Base-by-base conservation (phyloP, 2,329 filamentous ascomycete species). In the Trematosphaeria pertusa region DNA sequence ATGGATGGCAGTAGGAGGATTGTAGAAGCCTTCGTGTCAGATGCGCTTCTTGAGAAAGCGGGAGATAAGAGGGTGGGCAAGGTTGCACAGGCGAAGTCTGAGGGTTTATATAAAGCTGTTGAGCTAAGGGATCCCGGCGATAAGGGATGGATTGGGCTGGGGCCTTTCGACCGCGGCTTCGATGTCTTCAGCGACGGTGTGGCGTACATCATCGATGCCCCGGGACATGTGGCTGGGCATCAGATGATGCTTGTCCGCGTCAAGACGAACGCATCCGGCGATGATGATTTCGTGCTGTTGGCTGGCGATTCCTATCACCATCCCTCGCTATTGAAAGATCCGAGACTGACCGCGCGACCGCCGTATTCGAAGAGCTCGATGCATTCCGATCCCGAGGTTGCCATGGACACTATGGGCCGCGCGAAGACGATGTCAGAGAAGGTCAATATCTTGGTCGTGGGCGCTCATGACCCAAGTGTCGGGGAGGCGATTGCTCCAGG, bases 141-240 rank as follows among this genome's bases (percentile, higher is more conserved):
- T 43, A 78, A 76, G 75, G 52, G 72, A 28, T 73, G 74, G 12
- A 65, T 79, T 0, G 72, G 66, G 0, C 67, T 67, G 7, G 64
- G 64, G 6, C 43, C 71, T 0, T 80, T 82, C 44, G 74, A 77
- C 1, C 59, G 72, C 1, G 71, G 69, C 1, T 63, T 80, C 9
- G 79, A 82, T 53, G 56, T 81, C 8, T 78, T 80, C 48, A 66
- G 67, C 0, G 80, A 83, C 49, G 75, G 74, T 0, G 71, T 70
- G n/a, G 59, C 80, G 4, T 79, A 73, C 53, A 61, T 81, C 0
- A 64, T 82, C 18, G 75, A 81, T 53, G 73, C 74, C 0, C 80
- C 81, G 0, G 80, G 80, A 0, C 80, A 83, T 54, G 63, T 81
- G 0, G 70, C 76, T 10, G 80, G 80, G 0, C 81, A 83, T 52